Conservation (phyloP, 768 basidiomycete genomes). For the Agrocybe chaxingu region DNA sequence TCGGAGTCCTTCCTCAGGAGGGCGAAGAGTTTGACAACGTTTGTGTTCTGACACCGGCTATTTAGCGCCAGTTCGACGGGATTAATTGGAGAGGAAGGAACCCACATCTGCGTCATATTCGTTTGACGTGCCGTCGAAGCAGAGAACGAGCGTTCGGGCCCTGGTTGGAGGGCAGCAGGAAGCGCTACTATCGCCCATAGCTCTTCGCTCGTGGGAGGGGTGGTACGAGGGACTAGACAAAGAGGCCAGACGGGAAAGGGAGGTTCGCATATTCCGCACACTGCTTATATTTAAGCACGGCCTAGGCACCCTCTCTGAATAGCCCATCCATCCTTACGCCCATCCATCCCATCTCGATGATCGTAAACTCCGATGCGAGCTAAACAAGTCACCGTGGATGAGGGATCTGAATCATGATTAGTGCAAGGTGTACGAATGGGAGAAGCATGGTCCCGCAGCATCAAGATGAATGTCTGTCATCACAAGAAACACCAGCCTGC, state of each 20-base stretch:
- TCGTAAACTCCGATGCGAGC: no score
- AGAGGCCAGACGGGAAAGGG: neutral
- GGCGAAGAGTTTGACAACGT: constrained; percentile 67
- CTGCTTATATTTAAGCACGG: no score
- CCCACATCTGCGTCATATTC: constrained; percentile 48
- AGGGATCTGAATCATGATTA: no score
- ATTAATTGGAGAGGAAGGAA: neutral
- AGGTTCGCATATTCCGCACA: no score
- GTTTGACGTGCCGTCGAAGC: constrained; percentile 67
- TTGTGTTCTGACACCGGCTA: constrained; percentile 44
- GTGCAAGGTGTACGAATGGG: no score
- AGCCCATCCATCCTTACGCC: no score
- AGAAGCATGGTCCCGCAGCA: no score
- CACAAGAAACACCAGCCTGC: no score
- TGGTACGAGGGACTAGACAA: neutral
- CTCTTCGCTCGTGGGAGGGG: neutral
- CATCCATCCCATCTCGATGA: no score
- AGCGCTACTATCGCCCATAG: neutral
- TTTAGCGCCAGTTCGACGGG: neutral
- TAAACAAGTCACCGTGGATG: no score
- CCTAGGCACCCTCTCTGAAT: no score
- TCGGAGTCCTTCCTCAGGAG: constrained; percentile 63
- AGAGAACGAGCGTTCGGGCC: constrained; percentile 53
- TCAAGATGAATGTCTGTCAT: no score
- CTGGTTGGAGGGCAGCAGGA: neutral